Evolutionary conservation across 2,329 filamentous ascomycete species (phyloP).

Genomic region (Ophiostoma montium): DNA sequence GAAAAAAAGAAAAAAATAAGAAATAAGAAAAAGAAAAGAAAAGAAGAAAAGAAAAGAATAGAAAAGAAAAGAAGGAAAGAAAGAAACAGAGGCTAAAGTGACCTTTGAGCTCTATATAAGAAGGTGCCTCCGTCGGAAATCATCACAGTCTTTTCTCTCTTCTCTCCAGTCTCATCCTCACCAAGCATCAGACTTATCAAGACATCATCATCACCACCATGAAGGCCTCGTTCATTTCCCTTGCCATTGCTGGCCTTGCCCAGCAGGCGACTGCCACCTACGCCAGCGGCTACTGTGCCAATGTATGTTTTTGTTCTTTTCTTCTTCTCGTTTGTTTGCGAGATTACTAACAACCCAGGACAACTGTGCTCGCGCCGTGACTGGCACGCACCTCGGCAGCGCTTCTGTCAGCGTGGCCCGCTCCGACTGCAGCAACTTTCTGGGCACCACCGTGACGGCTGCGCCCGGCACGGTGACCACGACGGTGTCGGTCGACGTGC

Average conservation of each 20-base stretch:
- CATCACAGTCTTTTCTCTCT: not conserved
- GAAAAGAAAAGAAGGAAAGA: not conserved
- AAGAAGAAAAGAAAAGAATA: not conserved
- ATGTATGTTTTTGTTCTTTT: not conserved
- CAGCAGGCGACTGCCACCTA: constrained; percentile 1
- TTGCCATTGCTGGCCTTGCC: not conserved
- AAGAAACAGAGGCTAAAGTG: too few species aligned
- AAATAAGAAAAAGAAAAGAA: not conserved
- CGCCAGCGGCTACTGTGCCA: not conserved
- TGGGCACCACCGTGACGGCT: not conserved
- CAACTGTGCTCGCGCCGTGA: constrained; percentile 1
- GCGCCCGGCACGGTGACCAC: not conserved
- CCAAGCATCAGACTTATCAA: not conserved
- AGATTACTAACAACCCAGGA: not conserved
- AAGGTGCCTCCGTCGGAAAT: not conserved
- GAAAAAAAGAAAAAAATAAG: not conserved
- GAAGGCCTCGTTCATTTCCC: constrained; percentile 1
- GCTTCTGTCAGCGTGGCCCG: not conserved
- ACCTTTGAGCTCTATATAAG: not conserved
- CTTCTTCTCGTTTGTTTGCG: too few species aligned
- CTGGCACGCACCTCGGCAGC: not conserved
- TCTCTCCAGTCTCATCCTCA: not conserved
- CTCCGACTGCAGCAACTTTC: not conserved
- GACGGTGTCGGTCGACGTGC: not conserved
- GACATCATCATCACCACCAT: not conserved